Percentiles rank a stretch among this genome's conserved stretches.
Conservation (phyloP, 2,329 filamentous ascomycete genomes). For the Xylaria sp. region DNA sequence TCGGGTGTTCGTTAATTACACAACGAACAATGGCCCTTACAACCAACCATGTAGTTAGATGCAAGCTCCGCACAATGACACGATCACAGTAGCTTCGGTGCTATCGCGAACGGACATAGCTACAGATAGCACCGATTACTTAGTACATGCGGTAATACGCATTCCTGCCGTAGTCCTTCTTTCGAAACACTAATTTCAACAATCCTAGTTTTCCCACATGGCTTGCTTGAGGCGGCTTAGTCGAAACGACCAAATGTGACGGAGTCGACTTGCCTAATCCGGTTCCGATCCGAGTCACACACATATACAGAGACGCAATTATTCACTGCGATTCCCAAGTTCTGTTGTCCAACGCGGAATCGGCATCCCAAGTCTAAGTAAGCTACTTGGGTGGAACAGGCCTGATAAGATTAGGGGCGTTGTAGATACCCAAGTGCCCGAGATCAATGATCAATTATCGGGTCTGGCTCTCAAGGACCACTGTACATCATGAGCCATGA, state of each 20-base stretch:
- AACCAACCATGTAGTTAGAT: not conserved
- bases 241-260: conserved; percentile 46
- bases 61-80: not conserved
- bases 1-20: not conserved
- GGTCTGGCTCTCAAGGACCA: conserved; percentile 18
- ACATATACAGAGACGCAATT: conserved; percentile 11
- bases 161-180: conserved; percentile 45
- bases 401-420: conserved; percentile 15
- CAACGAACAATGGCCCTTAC: too few relatives aligned
- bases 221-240: conserved; percentile 37
- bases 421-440: conserved; percentile 16
- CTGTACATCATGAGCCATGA: conserved; percentile 2
- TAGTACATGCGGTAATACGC: conserved; percentile 25
- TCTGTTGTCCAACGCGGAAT: conserved; percentile 8
- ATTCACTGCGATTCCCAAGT: conserved; percentile 8
- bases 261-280: conserved; percentile 47
- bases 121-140: not conserved
- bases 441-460: conserved; percentile 20
- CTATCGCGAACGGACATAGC: not conserved
- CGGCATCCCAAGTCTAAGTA: not conserved
- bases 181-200: conserved; percentile 46
- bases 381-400: conserved; percentile 8
- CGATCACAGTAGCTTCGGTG: not conserved
- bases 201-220: conserved; percentile 43
- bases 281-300: conserved; percentile 40